A percentile compares a stretch with the other conserved stretches of the same genome.
Evolutionary conservation across 768 basidiomycete genomes (phyloP).

Genomic region (Lentinus tigrinus): DNA sequence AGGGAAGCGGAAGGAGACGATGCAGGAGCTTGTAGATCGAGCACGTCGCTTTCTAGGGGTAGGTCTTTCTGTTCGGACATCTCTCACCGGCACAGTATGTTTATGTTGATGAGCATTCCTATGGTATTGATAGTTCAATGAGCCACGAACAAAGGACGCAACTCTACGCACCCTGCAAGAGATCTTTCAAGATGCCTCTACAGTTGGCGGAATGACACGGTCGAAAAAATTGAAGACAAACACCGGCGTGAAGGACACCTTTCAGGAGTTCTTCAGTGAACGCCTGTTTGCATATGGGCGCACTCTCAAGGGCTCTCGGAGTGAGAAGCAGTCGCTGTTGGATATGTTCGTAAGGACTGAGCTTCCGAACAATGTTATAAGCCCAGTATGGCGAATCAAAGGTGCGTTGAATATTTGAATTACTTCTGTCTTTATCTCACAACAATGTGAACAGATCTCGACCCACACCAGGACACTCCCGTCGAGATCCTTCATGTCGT

Average conservation of each 20-base stretch:
- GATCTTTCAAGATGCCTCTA: neutral
- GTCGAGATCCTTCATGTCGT: conserved; percentile 46
- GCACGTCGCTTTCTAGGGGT: neutral
- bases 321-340: conserved; percentile 19
- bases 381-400: conserved; percentile 34
- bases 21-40: neutral
- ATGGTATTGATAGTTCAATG: neutral
- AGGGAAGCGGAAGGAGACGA: neutral
- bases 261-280: conserved; percentile 29
- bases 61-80: neutral
- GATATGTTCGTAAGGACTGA: neutral
- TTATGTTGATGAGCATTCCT: too few species aligned
- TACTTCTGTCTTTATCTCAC: neutral
- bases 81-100: neutral
- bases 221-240: conserved; percentile 24
- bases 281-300: neutral
- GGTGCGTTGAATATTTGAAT: conserved; percentile 2
- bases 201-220: conserved; percentile 1
- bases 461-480: conserved; percentile 44
- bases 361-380: conserved; percentile 27
- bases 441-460: conserved; percentile 30
- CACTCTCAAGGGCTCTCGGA: neutral
- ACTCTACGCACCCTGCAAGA: neutral
- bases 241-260: conserved; percentile 35
- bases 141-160: neutral